phyloP scores from a whole-genome alignment of 2,329 filamentous ascomycete species.

The Zymoseptoria passerinii region DNA sequence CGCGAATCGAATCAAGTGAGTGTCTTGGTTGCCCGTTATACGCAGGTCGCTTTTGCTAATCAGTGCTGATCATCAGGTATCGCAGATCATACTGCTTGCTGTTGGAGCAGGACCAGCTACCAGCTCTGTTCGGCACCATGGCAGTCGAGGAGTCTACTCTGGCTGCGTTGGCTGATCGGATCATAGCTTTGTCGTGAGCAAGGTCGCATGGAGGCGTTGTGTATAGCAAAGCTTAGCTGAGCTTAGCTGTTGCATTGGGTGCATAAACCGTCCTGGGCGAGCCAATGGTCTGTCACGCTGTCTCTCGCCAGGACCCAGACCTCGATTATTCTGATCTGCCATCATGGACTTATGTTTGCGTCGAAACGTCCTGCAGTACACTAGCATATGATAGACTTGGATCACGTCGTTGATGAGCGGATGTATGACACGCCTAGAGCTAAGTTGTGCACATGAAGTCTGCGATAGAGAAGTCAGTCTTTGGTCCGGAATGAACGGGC shows the following conservation, averaged over 20 bases:
- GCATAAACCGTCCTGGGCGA: neutral
- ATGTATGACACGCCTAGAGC: neutral
- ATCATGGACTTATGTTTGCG: neutral
- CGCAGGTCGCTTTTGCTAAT: neutral
- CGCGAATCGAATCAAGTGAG: conserved; percentile 40
- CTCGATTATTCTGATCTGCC: neutral
- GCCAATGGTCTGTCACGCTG: neutral
- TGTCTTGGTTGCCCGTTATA: neutral
- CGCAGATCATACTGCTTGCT: conserved; percentile 47
- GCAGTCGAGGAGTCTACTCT: conserved; percentile 43
- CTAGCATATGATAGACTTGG: neutral
- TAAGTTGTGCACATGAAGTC: neutral
- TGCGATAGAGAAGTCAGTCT: neutral
- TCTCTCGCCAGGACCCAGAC: too few species aligned
- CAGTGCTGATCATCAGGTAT: conserved; percentile 28
- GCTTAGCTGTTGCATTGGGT: too few species aligned
- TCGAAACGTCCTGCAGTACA: neutral
- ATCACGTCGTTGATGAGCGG: neutral
- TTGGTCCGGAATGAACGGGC: neutral
- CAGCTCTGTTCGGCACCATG: conserved; percentile 43
- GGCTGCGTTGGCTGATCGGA: conserved; percentile 41
- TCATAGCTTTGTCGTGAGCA: conserved; percentile 17
- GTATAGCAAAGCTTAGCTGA: neutral
- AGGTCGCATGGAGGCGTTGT: neutral
- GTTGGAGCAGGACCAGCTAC: conserved; percentile 43